Percentiles rank a stretch among this genome's conserved stretches.
Evolutionary conservation across 805 yeast species (phyloP).

Genomic region (Pichia eremophila): DNA sequence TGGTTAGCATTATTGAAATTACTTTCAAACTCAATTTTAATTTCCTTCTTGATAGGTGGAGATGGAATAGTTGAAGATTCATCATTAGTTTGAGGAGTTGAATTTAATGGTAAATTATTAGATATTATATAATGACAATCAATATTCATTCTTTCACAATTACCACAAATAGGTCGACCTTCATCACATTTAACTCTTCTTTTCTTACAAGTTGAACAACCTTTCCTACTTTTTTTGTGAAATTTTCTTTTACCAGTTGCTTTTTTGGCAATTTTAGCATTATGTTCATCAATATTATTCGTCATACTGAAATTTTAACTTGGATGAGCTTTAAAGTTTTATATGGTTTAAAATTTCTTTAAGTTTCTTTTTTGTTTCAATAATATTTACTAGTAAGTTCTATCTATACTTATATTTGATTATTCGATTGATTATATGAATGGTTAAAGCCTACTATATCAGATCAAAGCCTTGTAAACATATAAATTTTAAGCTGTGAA

Average conservation of each 20-base stretch:
- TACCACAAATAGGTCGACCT: constrained; percentile 63
- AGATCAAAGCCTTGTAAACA: too few species aligned
- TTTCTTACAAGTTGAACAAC: constrained; percentile 82
- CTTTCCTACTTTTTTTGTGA: constrained; percentile 81
- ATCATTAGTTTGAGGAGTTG: background rate
- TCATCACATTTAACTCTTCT: constrained; percentile 94
- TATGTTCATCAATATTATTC: background rate
- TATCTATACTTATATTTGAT: too few species aligned
- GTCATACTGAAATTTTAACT: background rate
- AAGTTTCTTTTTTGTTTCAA: too few species aligned
- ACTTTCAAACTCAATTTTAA: too few species aligned
- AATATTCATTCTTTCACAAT: constrained; percentile 71
- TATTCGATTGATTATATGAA: too few species aligned
- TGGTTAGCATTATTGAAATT: too few species aligned
- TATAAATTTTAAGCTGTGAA: too few species aligned
- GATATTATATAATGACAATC: constrained; percentile 51
- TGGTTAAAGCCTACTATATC: too few species aligned
- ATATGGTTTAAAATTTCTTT: too few species aligned
- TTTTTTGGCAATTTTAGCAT: constrained; percentile 23
- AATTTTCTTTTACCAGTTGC: constrained; percentile 73
- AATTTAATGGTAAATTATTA: background rate
- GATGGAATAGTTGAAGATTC: background rate
- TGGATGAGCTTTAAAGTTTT: too few species aligned
- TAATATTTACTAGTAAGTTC: too few species aligned
- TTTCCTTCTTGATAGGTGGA: too few species aligned